Conservation (phyloP, 768 basidiomycete genomes). For the Lactarius evosmus region DNA sequence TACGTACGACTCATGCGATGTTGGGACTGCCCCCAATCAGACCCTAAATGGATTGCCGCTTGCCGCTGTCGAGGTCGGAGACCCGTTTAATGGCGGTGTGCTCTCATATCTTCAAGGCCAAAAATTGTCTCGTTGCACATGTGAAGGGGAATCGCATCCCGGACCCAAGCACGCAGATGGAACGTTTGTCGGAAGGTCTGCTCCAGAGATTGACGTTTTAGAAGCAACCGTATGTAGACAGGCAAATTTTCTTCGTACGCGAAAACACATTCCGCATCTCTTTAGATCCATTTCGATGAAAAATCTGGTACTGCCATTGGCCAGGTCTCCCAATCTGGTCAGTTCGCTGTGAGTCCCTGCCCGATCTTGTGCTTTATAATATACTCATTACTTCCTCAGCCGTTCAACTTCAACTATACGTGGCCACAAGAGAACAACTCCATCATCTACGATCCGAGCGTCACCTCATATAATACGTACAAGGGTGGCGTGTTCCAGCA, state of each 20-base stretch:
- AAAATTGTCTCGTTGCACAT: slow-evolving; percentile 32
- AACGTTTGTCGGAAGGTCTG: slow-evolving; percentile 56
- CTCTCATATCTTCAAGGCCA: slow-evolving; percentile 89
- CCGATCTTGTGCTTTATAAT: background rate
- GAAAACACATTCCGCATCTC: background rate
- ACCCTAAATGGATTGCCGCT: slow-evolving; percentile 61
- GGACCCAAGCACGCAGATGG: slow-evolving; percentile 54
- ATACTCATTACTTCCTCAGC: slow-evolving; percentile 8
- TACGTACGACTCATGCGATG: slow-evolving; percentile 80
- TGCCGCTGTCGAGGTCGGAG: slow-evolving; percentile 61
- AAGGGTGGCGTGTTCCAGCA: slow-evolving; percentile 80
- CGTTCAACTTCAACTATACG: slow-evolving; percentile 24
- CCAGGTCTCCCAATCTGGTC: slow-evolving; percentile 26
- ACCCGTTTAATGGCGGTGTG: slow-evolving; percentile 46
- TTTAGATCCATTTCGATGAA: background rate
- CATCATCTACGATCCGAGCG: background rate
- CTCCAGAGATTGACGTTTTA: slow-evolving; percentile 71
- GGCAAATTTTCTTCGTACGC: background rate
- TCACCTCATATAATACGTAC: slow-evolving; percentile 49
- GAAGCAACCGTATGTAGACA: slow-evolving; percentile 44
- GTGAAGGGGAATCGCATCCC: slow-evolving; percentile 47
- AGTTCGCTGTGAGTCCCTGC: slow-evolving; percentile 25
- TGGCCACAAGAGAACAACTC: slow-evolving; percentile 7
- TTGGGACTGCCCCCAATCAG: slow-evolving; percentile 91
- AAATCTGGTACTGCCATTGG: background rate